Evolutionary conservation across 345 rosid genomes (phyloP), one percentile per base, ranked within the genome.

Genomic region (Populus davidiana): DNA sequence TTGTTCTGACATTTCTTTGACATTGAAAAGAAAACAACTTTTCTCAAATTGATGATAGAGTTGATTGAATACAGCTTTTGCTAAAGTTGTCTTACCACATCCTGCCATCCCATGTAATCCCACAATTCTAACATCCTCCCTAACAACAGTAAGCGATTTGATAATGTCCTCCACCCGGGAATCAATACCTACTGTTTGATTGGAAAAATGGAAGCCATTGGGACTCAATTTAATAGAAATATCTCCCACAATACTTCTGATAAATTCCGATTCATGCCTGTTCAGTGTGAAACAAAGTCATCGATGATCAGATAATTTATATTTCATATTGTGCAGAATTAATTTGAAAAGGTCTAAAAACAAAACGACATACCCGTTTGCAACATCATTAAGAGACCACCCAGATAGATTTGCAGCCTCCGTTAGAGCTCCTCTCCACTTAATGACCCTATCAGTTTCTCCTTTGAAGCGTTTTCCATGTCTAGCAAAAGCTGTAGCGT

Each of bases 181-280:
- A 18, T 65, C 16, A 5, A 65, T 31, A 4, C 20, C 5, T 8
- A 17, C 33, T 0, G 77, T 1, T 11, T 27, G 20, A 14, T 17
- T 2, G 25, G 16, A 2, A 25, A n/a, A 3, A 62, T 21, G 0
- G 7, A 62, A 23, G 13, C 13, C 0, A 1, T 31, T 64, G 10
- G 52, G 63, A 35, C 56, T 77, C 23, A 85, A 49, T 75, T 68
- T 85, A 62, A 73, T 68, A 78, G 77, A 63, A n/a, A 87, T 41
- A 31, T 74, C 75, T 25, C 63, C 64, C 6, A 84, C 83, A 52
- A 84, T 80, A 6, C 67, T 72, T n/a, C 81, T 82, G 13, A 79
- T 74, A 35, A 86, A 79, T 56, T 43, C 67, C 1, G 84, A 79
- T 68, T 85, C 86, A 5, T 47, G 73, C 82, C 87, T 87, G 18